Percentiles rank a stretch among this genome's conserved stretches.
Evolutionary conservation across 495 filamentous ascomycete species (phyloP).

Genomic region (Cercophora newfieldiana): DNA sequence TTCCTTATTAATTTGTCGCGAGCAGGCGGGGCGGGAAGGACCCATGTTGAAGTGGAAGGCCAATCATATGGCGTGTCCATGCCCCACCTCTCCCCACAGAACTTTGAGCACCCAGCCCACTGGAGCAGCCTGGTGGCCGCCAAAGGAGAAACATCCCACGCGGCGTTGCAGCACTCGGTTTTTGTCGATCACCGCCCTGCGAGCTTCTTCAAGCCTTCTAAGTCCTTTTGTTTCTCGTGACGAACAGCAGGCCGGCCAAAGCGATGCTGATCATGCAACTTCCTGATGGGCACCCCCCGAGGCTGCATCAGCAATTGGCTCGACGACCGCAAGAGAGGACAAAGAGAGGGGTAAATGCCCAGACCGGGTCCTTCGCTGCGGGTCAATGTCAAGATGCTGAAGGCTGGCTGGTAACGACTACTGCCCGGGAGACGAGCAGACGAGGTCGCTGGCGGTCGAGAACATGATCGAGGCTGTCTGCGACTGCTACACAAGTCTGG

Average conservation of each 20-base stretch:
- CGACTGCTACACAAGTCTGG: slow-evolving; percentile 6
- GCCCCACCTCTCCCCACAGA: slow-evolving; percentile 8
- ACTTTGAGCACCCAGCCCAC: neutral
- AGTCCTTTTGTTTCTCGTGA: neutral
- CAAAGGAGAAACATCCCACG: slow-evolving; percentile 14
- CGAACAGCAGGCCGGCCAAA: neutral
- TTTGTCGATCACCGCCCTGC: slow-evolving; percentile 5
- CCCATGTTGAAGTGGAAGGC: neutral
- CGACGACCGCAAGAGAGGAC: neutral
- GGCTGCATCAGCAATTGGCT: neutral
- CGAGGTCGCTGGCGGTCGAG: neutral
- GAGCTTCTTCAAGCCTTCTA: slow-evolving; percentile 1
- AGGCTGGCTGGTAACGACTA: neutral
- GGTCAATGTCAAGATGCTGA: neutral
- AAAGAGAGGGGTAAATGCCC: neutral
- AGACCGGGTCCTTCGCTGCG: slow-evolving; percentile 2
- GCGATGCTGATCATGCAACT: neutral
- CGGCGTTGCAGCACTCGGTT: neutral
- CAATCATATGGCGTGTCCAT: neutral
- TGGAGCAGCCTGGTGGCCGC: neutral
- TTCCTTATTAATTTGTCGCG: slow-evolving; percentile 11
- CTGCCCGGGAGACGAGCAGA: neutral
- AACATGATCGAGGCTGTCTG: slow-evolving; percentile 9
- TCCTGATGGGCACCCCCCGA: neutral
- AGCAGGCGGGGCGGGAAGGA: slow-evolving; percentile 12